A percentile compares a stretch with the other conserved stretches of the same genome.
Evolutionary conservation across 495 filamentous ascomycete genomes (phyloP).

Genomic region (Penicillium flavigenum): DNA sequence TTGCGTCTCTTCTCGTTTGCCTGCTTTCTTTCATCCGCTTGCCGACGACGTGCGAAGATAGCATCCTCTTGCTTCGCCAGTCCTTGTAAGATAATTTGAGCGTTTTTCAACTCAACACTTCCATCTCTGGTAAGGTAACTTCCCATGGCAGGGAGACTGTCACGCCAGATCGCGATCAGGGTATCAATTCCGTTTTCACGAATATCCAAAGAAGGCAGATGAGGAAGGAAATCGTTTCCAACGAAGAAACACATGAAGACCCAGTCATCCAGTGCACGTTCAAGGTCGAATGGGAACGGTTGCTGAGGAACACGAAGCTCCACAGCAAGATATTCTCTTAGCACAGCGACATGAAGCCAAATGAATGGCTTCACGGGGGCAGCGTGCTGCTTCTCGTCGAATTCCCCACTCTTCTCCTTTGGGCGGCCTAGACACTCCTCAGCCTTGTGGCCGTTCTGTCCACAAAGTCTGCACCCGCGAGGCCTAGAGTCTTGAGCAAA

Average conservation of each 20-base stretch:
- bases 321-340: conserved; percentile 89
- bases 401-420: conserved; percentile 81
- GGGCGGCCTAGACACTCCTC: conserved; percentile 78
- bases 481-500: conserved; percentile 84
- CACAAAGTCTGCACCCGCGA: conserved; percentile 79
- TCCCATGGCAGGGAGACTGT: conserved; percentile 87
- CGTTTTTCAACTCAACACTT: conserved; percentile 79
- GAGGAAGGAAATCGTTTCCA: conserved; percentile 97
- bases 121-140: conserved; percentile 96
- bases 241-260: conserved; percentile 99
- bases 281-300: conserved; percentile 80
- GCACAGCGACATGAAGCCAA: conserved; percentile 90
- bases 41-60: conserved; percentile 82
- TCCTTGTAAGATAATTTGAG: conserved; percentile 83
- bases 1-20: conserved; percentile 77
- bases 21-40: conserved; percentile 77
- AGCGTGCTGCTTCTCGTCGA: conserved; percentile 76
- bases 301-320: conserved; percentile 82
- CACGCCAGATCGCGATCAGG: conserved; percentile 90
- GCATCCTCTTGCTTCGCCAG: conserved; percentile 93
- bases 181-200: conserved; percentile 96
- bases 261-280: conserved; percentile 98
- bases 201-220: conserved; percentile 94
- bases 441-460: conserved; percentile 84
- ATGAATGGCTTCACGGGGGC: conserved; percentile 84